Percentiles rank a stretch among this genome's conserved stretches.
phyloP scores from a whole-genome alignment of 352 stramenopile species.

The Pythium plurisporium region DNA sequence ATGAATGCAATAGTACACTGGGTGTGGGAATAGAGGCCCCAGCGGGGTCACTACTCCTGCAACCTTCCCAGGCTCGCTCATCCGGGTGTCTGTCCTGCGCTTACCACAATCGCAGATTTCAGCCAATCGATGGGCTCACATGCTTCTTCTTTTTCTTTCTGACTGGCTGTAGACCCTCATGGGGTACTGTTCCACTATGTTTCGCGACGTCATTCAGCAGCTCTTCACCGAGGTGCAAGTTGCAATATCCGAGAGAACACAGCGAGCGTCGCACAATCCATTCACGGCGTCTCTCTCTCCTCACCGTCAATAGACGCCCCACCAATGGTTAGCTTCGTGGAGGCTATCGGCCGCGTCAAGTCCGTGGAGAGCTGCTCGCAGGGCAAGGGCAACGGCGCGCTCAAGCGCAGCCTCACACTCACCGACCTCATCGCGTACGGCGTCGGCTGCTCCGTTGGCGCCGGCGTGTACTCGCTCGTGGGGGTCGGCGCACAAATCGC shows the following conservation, averaged over 20 bases:
- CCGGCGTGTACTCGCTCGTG: slow-evolving; percentile 92
- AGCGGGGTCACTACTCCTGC: slow-evolving; percentile 20
- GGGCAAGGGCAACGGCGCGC: slow-evolving; percentile 23
- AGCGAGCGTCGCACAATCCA: slow-evolving; percentile 2
- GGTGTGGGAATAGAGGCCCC: slow-evolving; percentile 19
- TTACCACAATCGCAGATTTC: slow-evolving; percentile 58
- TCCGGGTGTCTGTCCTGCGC: slow-evolving; percentile 87
- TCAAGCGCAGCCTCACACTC: slow-evolving; percentile 71
- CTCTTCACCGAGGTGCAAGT: slow-evolving; percentile 7
- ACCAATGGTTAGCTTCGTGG: slow-evolving; percentile 46
- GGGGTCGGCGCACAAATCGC: slow-evolving; percentile 81
- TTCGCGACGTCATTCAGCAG: neutral
- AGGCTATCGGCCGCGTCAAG: slow-evolving; percentile 63
- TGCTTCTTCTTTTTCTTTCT: slow-evolving; percentile 16
- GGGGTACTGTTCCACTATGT: neutral
- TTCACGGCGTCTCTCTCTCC: neutral
- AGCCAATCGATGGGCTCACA: slow-evolving; percentile 84
- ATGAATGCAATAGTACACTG: slow-evolving; percentile 66
- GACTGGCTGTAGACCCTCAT: neutral
- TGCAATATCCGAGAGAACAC: slow-evolving; percentile 18
- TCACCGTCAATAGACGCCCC: no score
- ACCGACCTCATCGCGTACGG: slow-evolving; percentile 85
- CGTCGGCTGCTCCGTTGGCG: slow-evolving; percentile 87
- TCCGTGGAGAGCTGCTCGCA: slow-evolving; percentile 50
- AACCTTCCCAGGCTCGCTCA: slow-evolving; percentile 19